These are phyloP conservation scores for Hyphopichia buzzinii DNA, from an alignment of 1,139 yeast species.

Conservation along the genomic window DNA sequence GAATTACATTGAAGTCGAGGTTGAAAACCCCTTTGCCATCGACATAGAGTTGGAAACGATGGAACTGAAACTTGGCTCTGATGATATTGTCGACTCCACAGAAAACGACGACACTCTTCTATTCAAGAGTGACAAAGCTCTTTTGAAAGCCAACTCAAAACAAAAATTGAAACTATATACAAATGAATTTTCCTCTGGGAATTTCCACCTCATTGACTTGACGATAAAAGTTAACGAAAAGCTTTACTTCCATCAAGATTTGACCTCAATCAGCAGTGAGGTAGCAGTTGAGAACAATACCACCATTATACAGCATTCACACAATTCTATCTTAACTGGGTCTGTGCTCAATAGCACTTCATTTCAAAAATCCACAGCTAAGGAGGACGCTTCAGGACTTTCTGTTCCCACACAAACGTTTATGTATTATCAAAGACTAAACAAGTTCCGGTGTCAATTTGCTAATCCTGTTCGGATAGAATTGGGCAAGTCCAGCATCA, in stretches of 20 bases:
- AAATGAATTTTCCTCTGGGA: slow-evolving; percentile 23
- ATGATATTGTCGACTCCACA: slow-evolving; percentile 11
- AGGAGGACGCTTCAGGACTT: not conserved
- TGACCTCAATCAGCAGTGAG: slow-evolving; percentile 1
- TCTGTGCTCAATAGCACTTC: slow-evolving; percentile 1
- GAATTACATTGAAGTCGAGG: slow-evolving; percentile 23
- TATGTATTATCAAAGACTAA: slow-evolving; percentile 15
- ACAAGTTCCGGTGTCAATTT: slow-evolving; percentile 24
- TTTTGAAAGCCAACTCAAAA: slow-evolving; percentile 7
- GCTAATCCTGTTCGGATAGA: slow-evolving; percentile 14
- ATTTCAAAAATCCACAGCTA: not conserved
- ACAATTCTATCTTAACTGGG: slow-evolving; percentile 3
- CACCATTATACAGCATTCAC: slow-evolving; percentile 8
- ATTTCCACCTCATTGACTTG: slow-evolving; percentile 21
- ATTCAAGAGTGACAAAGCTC: slow-evolving; percentile 10
- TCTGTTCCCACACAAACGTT: not conserved
- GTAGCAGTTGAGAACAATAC: slow-evolving; percentile 7
- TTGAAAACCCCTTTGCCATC: slow-evolving; percentile 27
- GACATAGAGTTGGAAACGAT: slow-evolving; percentile 20
- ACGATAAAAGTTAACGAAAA: slow-evolving; percentile 19
- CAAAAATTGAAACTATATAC: slow-evolving; percentile 21
- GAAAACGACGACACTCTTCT: slow-evolving; percentile 10
- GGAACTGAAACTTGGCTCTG: slow-evolving; percentile 17
- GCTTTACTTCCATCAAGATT: slow-evolving; percentile 11
- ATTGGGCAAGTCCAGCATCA: slow-evolving; percentile 21